A percentile compares a stretch with the other conserved stretches of the same genome.
Evolutionary conservation across 2,329 filamentous ascomycete genomes (phyloP).

Genomic region (Exophiala sp.): DNA sequence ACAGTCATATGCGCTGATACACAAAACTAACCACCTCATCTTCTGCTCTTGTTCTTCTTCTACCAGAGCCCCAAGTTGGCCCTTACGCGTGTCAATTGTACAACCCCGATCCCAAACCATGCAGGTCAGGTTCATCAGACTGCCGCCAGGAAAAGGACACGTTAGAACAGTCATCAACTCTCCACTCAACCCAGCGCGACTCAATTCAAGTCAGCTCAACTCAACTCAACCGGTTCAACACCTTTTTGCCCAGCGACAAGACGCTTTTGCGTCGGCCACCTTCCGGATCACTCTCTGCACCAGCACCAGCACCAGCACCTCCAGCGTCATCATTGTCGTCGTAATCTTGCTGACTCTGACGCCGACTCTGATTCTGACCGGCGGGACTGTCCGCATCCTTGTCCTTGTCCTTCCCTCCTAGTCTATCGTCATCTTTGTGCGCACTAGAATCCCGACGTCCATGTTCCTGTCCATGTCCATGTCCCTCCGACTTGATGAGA

Average conservation of each 20-base stretch:
- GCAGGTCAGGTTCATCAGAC: no score
- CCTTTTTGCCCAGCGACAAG: slow-evolving; percentile 40
- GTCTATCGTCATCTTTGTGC: neutral
- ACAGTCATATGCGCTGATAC: no score
- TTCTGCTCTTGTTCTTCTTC: no score
- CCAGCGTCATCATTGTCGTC: neutral
- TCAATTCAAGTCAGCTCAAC: neutral
- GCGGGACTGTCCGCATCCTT: slow-evolving; percentile 2
- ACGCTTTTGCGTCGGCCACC: slow-evolving; percentile 35
- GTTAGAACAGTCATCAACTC: no score
- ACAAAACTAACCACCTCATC: no score
- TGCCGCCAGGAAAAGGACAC: no score
- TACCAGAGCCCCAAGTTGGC: no score
- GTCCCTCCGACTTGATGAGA: slow-evolving; percentile 11
- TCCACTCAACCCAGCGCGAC: neutral
- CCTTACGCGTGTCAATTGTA: no score
- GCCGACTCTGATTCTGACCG: neutral
- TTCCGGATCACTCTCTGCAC: slow-evolving; percentile 17
- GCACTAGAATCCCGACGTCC: neutral
- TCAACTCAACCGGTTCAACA: slow-evolving; percentile 35
- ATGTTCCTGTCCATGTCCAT: neutral
- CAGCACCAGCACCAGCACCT: neutral
- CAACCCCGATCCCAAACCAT: no score
- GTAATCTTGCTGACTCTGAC: no score
- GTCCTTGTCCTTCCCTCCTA: slow-evolving; percentile 18